phyloP scores from a whole-genome alignment of 2,329 filamentous ascomycete genomes.

The Sporothrix sp. region DNA sequence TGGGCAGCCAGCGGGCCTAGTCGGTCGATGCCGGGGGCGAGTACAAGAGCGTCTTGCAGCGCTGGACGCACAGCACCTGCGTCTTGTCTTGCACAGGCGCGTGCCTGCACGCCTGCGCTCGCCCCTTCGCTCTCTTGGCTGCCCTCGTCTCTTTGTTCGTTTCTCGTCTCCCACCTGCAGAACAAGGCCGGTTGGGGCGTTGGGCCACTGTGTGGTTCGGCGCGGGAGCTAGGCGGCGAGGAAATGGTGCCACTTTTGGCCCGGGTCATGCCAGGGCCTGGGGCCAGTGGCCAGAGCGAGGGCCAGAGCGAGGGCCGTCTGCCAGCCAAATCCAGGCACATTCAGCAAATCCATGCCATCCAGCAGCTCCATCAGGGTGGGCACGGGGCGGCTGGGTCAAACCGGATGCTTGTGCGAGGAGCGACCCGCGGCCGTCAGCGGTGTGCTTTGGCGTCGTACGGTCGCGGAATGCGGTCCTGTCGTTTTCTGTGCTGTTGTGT shows the following conservation, averaged over 20 bases:
- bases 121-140: too few relatives aligned
- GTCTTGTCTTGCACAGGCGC: too few relatives aligned
- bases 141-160: background rate
- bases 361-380: background rate
- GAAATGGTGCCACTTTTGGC: slow-evolving; percentile 19
- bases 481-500: too few relatives aligned
- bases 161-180: background rate
- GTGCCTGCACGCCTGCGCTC: too few relatives aligned
- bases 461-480: background rate
- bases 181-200: background rate
- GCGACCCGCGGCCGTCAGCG: too few relatives aligned
- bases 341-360: too few relatives aligned
- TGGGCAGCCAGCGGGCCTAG: slow-evolving; percentile 16
- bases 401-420: background rate
- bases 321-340: background rate
- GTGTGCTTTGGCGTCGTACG: too few relatives aligned
- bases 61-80: too few relatives aligned
- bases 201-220: slow-evolving; percentile 6
- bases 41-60: too few relatives aligned
- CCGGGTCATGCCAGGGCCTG: slow-evolving; percentile 16
- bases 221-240: slow-evolving; percentile 10
- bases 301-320: background rate
- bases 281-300: slow-evolving; percentile 15
- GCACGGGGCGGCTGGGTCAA: slow-evolving; percentile 1
- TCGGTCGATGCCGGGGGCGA: slow-evolving; percentile 24